These are phyloP conservation scores for Talaromyces sp. DNA, from an alignment of 2,329 filamentous ascomycete genomes.

Conservation along the genomic window DNA sequence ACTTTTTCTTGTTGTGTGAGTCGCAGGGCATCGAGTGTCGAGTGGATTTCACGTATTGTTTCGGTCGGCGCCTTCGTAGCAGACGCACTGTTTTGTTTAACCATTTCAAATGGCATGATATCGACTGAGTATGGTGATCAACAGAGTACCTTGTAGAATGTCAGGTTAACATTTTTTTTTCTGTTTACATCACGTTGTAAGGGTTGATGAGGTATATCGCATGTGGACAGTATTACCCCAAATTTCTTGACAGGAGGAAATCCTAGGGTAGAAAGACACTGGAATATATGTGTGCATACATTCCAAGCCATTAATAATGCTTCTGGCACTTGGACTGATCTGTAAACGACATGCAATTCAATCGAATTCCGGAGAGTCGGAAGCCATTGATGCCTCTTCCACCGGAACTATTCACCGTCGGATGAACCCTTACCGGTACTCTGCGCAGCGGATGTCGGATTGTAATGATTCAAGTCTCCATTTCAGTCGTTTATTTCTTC, in stretches of 20 bases:
- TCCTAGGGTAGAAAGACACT: background rate
- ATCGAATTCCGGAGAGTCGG: background rate
- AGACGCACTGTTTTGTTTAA: background rate
- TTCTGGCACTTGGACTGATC: background rate
- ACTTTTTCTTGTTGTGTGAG: background rate
- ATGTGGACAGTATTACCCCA: background rate
- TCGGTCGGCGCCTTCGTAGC: background rate
- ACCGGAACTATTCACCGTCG: background rate
- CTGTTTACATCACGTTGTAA: background rate
- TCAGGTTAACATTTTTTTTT: background rate
- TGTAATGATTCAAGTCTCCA: background rate
- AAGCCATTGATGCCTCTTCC: background rate
- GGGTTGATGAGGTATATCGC: background rate
- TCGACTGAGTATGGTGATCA: background rate
- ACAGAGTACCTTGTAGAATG: background rate
- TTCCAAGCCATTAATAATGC: background rate
- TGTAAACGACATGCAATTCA: background rate
- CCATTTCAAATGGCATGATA: background rate
- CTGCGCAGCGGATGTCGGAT: background rate
- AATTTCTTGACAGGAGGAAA: background rate
- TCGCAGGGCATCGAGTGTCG: background rate
- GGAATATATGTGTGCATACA: background rate
- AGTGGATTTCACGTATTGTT: background rate
- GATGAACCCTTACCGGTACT: background rate
- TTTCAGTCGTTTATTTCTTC: background rate